phyloP scores from a whole-genome alignment of 768 basidiomycete genomes.

The Hericium erinaceus region DNA sequence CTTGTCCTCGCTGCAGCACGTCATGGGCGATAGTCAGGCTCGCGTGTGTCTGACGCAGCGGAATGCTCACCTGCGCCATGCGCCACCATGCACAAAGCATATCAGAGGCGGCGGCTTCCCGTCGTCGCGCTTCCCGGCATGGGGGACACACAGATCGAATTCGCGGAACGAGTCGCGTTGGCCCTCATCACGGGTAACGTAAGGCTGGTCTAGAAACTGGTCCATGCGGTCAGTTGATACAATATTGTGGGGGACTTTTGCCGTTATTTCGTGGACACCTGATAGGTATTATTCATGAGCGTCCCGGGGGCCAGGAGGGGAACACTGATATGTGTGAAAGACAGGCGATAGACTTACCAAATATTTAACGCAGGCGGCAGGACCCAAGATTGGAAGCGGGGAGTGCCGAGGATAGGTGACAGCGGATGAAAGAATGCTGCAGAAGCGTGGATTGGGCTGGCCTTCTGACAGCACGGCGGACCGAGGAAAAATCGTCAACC shows the following conservation, averaged over 20 bases:
- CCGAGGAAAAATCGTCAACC: no score
- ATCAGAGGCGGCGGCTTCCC: conserved; percentile 32
- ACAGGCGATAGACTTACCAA: no score
- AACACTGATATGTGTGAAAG: no score
- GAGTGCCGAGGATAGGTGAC: not conserved
- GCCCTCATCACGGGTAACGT: conserved; percentile 18
- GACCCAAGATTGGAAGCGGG: no score
- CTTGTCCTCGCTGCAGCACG: conserved; percentile 59
- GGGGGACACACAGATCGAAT: conserved; percentile 46
- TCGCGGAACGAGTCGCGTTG: conserved; percentile 26
- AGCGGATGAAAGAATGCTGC: not conserved
- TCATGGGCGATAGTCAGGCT: conserved; percentile 2
- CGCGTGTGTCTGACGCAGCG: not conserved
- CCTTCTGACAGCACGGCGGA: no score
- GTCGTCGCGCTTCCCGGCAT: not conserved
- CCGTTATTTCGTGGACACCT: conserved; percentile 1
- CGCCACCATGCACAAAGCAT: conserved; percentile 77
- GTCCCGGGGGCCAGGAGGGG: no score
- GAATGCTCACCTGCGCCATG: conserved; percentile 62
- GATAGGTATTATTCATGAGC: not conserved
- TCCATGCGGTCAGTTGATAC: not conserved
- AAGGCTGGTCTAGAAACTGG: conserved; percentile 23
- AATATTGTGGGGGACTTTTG: conserved; percentile 6
- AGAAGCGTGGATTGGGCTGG: not conserved
- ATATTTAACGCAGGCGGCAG: no score